Evolutionary conservation across 345 rosid genomes (phyloP), one percentile per base, ranked within the genome.

Genomic region (Alliaria petiolata): DNA sequence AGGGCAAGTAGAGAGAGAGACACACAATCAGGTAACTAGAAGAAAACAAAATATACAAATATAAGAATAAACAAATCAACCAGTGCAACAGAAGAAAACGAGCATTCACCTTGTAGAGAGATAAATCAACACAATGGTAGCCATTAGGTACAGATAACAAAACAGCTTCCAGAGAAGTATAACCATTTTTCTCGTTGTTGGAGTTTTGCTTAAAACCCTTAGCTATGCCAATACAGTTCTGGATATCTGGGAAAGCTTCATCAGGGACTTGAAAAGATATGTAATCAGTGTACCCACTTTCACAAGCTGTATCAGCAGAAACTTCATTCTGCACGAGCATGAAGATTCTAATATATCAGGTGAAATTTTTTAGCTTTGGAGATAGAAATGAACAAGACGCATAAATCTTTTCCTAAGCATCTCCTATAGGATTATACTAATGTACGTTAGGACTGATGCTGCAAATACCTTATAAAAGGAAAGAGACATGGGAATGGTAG

Each of bases 81-180:
- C n/a, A n/a, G n/a, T n/a, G n/a, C n/a, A n/a, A n/a, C n/a, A n/a
- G n/a, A n/a, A n/a, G n/a, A n/a, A 51, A 55, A 44, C n/a, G 47
- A 54, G 54, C 62, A 49, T 31, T 81, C 49, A 92, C 98, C 98
- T 92, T 92, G 72, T 92, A 92, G 22, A 92, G 74, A 22, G 96
- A 83, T 63, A 92, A 81, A 76, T 92, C 98, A 50, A 85, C 91
- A 66, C 91, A 88, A 47, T 60, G 72, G 71, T 85, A 85, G 67
- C 83, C 92, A 56, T 77, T 67, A 33, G 95, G 96, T 49, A 92
- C 58, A 64, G 80, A 85, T 65, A 88, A 71, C 75, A 90, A 77
- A 58, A 79, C 73, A 50, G 85, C 89, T 85, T 88, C 96, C 76
- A 90, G 54, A 40, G 83, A 75, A 65, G 81, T 65, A 59, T 71